Evolutionary conservation across 331 rosid genomes (phyloP).

Genomic region (Malus hybrid): DNA sequence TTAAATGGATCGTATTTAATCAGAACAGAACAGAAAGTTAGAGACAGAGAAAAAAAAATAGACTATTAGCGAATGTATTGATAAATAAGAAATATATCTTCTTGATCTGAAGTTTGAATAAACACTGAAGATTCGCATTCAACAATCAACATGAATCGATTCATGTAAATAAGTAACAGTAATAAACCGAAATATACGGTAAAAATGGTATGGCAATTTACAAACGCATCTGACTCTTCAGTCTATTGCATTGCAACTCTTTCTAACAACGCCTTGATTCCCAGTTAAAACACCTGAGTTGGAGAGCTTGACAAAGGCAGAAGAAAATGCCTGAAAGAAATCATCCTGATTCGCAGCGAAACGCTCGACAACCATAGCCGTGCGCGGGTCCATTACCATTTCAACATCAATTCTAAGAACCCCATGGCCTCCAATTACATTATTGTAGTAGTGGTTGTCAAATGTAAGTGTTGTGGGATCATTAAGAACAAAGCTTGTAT

Average conservation of each 20-base stretch:
- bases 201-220: not conserved
- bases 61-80: too few species aligned
- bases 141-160: not conserved
- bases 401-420: conserved; percentile 24
- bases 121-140: not conserved
- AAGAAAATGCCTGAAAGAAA: conserved; percentile 26
- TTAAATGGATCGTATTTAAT: not conserved
- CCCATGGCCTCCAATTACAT: conserved; percentile 24
- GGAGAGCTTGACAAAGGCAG: conserved; percentile 32
- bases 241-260: conserved; percentile 10
- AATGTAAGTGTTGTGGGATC: conserved; percentile 20
- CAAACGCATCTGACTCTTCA: not conserved
- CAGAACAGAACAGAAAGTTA: too few species aligned
- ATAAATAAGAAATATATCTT: not conserved
- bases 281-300: conserved; percentile 10
- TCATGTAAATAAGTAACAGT: too few species aligned
- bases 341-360: conserved; percentile 8
- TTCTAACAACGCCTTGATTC: conserved; percentile 21
- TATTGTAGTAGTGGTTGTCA: conserved; percentile 17
- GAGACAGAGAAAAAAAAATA: not conserved
- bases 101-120: not conserved
- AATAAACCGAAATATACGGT: too few species aligned
- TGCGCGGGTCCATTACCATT: conserved; percentile 18
- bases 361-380: not conserved
- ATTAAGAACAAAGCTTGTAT: conserved; percentile 16